Evolutionary conservation across 2,329 filamentous ascomycete species (phyloP), one percentile per base, ranked within the genome.

Genomic region (Chaetomium sp.): DNA sequence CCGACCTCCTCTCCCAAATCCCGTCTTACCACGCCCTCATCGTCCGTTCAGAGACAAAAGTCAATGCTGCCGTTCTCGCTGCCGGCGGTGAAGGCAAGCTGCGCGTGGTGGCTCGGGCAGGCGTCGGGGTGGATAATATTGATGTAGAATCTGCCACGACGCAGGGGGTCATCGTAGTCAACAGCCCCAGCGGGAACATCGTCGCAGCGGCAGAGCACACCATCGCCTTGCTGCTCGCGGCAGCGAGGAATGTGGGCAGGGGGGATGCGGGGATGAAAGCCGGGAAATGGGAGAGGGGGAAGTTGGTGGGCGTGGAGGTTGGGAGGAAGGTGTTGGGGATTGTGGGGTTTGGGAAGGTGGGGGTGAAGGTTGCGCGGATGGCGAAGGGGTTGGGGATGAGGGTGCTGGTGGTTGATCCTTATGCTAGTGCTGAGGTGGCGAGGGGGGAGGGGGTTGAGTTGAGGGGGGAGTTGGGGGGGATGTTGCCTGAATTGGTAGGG

Each of bases 81-180:
- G 85, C 84, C 1, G 88, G 82, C 8, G 80, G 7, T 1, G 12
- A 40, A 40, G 37, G 76, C 62, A 86, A 82, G 57, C 77, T 92
- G 51, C 86, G 87, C 61, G 88, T 92, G 7, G 87, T 94, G 27
- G 89, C 88, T 2, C 78, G 89, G 58, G 89, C 89, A 10, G 89
- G 89, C 10, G 89, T 92, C 1, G 89, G 87, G 36, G 87, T 92
- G 32, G 88, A 92, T 72, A 91, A 92, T 71, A 88, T 94, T 49
- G 79, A 92, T 66, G 85, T 92, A 0, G 75, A 82, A 37, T 81
- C 83, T 6, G 88, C 88, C 2, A 92, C 88, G 0, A 76, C 79
- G 41, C 76, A 84, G 53, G 89, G 89, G 19, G 84, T 92, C 57
- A 85, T 91, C 50, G 88, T 94, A 2, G 85, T 92, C 54, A 94